phyloP scores from a whole-genome alignment of 768 basidiomycete genomes.

The Obba rivulosa region DNA sequence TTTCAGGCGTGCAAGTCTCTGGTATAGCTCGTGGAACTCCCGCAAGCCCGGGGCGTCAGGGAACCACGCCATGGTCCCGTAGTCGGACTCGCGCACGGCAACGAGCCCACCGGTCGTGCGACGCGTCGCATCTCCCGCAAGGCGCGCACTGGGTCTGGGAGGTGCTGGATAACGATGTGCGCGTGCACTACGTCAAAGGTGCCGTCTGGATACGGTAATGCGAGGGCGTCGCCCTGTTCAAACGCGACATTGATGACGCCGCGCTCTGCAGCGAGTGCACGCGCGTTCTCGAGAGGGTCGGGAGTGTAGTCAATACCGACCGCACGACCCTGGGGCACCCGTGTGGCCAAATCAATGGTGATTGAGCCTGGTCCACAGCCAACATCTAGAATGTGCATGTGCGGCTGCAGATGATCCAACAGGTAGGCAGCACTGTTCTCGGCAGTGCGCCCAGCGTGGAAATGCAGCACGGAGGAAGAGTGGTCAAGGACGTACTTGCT shows the following conservation, averaged over 20 bases:
- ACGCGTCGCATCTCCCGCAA: slow-evolving; percentile 46
- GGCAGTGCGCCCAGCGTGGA: slow-evolving; percentile 30
- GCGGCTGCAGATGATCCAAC: slow-evolving; percentile 29
- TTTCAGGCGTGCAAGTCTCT: slow-evolving; percentile 23
- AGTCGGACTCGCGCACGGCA: slow-evolving; percentile 38
- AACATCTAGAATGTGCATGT: slow-evolving; percentile 41
- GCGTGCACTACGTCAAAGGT: slow-evolving; percentile 45
- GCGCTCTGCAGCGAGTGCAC: slow-evolving; percentile 19
- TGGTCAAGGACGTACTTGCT: slow-evolving; percentile 17
- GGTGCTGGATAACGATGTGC: slow-evolving; percentile 45
- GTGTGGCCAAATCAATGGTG: slow-evolving; percentile 35
- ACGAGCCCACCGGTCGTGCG: slow-evolving; percentile 40
- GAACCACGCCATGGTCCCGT: slow-evolving; percentile 27
- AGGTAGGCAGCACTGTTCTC: slow-evolving; percentile 38
- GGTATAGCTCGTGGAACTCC: slow-evolving; percentile 28
- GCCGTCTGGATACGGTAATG: slow-evolving; percentile 31
- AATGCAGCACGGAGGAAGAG: slow-evolving; percentile 15
- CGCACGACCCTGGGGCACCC: slow-evolving; percentile 35
- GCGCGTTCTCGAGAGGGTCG: slow-evolving; percentile 31
- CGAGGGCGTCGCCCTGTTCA: slow-evolving; percentile 29
- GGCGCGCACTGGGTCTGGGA: slow-evolving; percentile 33
- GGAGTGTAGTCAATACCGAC: slow-evolving; percentile 35
- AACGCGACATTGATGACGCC: slow-evolving; percentile 35
- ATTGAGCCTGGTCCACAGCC: slow-evolving; percentile 51
- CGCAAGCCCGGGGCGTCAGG: slow-evolving; percentile 26